Base-by-base conservation (phyloP, 495 filamentous ascomycete genomes). In the Wilcoxina mikolae region DNA sequence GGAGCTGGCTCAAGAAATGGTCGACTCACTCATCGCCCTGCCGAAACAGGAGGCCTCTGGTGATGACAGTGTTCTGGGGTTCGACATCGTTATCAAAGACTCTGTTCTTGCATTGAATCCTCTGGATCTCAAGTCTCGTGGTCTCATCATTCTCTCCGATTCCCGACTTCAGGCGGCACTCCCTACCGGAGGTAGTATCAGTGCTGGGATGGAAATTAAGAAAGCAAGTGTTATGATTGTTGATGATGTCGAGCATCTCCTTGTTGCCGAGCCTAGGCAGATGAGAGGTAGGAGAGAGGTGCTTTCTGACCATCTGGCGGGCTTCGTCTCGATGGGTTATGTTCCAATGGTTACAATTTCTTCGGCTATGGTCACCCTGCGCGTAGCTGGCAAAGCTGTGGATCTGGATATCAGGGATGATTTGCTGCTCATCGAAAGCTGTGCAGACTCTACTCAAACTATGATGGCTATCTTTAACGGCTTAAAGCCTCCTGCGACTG, bases 391-490 rank as follows among this genome's bases (percentile, higher is more conserved):
- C 10, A 79, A 81, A 53, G 78, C 78, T 31, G 66, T 94, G 9
- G 86, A 91, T 60, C 75, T 94, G 2, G 85, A 94, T 56, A 59
- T 95, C 7, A 77, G 76, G 39, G 85, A 93, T 64, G 84, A 91
- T 63, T 73, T 99, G 1, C 73, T 96, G 25, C 80, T 99, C 22
- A 72, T 99, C 15, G 93, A 99, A 65, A 85, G 87, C 3, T 96
- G 93, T 64, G 91, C 93, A 15, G 93, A 99, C 68, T 96, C 93
- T 9, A 96, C 91, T 0, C 87, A 94, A 61, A 96, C 93, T 0
- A 76, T 99, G 2, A 80, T 93, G 48, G 78, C 74, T 15, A 77
- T 91, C 54, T 65, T 91, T 38, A 87, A 85, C 62, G 88, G 82
- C 0, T 74, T 99, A 3, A 79, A 78, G 10, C 91, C 89, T 22